Conservation (phyloP, 495 filamentous ascomycete species). For the Penicillium angulare region DNA sequence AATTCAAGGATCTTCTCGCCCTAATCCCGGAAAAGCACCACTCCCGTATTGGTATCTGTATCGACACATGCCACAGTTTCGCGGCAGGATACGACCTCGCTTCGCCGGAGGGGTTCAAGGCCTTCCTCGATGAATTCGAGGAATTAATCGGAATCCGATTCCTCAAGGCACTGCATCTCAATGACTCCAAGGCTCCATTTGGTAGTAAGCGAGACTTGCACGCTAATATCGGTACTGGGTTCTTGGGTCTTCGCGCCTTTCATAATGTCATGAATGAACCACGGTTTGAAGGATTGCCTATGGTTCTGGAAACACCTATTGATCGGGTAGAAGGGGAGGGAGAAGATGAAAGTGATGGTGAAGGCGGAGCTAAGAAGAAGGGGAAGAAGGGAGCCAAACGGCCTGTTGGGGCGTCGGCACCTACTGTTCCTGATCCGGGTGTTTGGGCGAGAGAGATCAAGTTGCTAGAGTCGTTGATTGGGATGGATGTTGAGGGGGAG, state of each 20-base stretch:
- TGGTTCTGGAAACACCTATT: slow-evolving; percentile 94
- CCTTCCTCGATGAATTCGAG: slow-evolving; percentile 74
- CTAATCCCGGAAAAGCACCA: slow-evolving; percentile 69
- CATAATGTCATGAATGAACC: slow-evolving; percentile 85
- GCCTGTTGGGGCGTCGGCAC: slow-evolving; percentile 18
- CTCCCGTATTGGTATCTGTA: slow-evolving; percentile 85
- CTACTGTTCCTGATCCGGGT: slow-evolving; percentile 62
- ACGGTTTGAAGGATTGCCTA: slow-evolving; percentile 73
- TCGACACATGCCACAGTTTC: slow-evolving; percentile 96
- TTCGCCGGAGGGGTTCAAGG: slow-evolving; percentile 66
- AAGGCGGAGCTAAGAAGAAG: slow-evolving; percentile 24
- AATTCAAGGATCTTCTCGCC: slow-evolving; percentile 79
- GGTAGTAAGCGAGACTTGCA: slow-evolving; percentile 79
- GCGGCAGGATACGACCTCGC: slow-evolving; percentile 90
- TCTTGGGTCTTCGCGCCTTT: slow-evolving; percentile 84
- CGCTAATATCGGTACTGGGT: slow-evolving; percentile 92
- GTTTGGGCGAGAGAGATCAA: slow-evolving; percentile 88
- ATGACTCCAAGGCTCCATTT: slow-evolving; percentile 89
- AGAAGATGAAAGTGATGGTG: slow-evolving; percentile 18
- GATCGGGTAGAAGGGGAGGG: slow-evolving; percentile 46
- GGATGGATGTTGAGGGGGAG: slow-evolving; percentile 67
- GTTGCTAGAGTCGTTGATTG: slow-evolving; percentile 83
- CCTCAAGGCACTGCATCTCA: slow-evolving; percentile 83
- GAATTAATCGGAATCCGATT: slow-evolving; percentile 74
- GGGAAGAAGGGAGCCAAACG: slow-evolving; percentile 16